phyloP scores from a whole-genome alignment of 2,329 filamentous ascomycete species.

The Colletotrichum sp. region DNA sequence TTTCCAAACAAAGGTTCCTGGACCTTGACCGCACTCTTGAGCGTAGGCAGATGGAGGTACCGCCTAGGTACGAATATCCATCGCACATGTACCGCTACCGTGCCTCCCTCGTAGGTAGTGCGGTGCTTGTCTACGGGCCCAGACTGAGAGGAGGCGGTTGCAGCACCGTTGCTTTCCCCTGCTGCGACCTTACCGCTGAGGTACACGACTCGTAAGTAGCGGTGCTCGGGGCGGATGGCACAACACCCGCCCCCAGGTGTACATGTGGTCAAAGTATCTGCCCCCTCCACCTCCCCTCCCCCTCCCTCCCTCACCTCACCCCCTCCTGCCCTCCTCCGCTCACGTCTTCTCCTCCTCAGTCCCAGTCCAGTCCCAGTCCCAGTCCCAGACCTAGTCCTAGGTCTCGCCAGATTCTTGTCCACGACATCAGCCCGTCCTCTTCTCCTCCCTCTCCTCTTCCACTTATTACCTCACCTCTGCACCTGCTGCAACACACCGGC shows the following conservation, averaged over 20 bases:
- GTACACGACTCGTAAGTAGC: background rate
- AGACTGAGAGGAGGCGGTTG: background rate
- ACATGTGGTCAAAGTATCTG: background rate
- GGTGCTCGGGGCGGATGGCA: background rate
- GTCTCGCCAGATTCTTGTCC: background rate
- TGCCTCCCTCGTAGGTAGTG: background rate
- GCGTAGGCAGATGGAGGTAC: background rate
- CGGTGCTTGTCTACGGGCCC: background rate
- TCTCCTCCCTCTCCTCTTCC: background rate
- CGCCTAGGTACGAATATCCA: background rate
- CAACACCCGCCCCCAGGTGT: background rate
- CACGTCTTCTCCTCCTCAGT: background rate
- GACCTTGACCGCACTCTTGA: background rate
- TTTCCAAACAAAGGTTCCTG: slow-evolving; percentile 11
- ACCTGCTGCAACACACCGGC: background rate
- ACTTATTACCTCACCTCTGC: background rate
- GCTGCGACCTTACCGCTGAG: background rate
- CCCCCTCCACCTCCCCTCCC: background rate
- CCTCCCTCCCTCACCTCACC: background rate
- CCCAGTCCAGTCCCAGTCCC: too few relatives aligned
- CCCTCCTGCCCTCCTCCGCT: background rate
- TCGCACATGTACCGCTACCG: background rate
- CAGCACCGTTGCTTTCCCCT: background rate
- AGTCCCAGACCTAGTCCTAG: background rate
- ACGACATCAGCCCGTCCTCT: background rate